Evolutionary conservation across 768 basidiomycete genomes (phyloP).

Genomic region (Calocera cornea): DNA sequence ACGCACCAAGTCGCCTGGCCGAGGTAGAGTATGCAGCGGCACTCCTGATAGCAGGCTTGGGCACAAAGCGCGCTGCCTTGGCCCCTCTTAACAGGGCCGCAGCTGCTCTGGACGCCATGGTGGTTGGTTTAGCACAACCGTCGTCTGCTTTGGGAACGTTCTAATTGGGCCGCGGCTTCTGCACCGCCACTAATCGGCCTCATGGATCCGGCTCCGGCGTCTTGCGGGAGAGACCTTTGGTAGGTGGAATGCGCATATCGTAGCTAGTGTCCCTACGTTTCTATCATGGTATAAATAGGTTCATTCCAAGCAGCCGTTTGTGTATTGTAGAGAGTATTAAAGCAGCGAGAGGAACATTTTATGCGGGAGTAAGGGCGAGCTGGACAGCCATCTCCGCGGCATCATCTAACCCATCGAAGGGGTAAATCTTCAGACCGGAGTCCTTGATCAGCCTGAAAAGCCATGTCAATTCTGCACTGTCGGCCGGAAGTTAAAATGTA

Average conservation of each 20-base stretch:
- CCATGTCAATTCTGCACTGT: constrained; percentile 8
- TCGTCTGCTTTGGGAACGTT: not conserved
- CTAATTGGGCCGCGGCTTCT: not conserved
- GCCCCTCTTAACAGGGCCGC: not conserved
- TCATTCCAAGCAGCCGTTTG: not conserved
- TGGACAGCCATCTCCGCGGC: constrained; percentile 72
- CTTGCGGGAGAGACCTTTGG: too few relatives aligned
- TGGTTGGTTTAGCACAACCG: not conserved
- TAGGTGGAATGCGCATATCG: not conserved
- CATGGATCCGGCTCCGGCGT: not conserved
- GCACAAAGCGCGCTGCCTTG: not conserved
- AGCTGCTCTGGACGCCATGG: constrained; percentile 1
- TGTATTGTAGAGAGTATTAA: not conserved
- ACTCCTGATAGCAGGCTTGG: not conserved
- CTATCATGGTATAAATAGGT: constrained; percentile 3
- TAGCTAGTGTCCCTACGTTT: not conserved
- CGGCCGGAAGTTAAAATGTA: constrained; percentile 13
- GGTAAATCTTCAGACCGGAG: constrained; percentile 82
- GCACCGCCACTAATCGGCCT: not conserved
- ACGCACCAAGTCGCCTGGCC: constrained; percentile 1
- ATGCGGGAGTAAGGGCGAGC: constrained; percentile 29
- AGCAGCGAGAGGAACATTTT: not conserved
- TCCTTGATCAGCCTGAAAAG: constrained; percentile 74
- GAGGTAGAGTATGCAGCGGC: not conserved
- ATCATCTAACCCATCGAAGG: constrained; percentile 86